Evolutionary conservation across 1,139 yeast genomes (phyloP), one percentile per base, ranked within the genome.

Genomic region (Saccharomyces uvarum): DNA sequence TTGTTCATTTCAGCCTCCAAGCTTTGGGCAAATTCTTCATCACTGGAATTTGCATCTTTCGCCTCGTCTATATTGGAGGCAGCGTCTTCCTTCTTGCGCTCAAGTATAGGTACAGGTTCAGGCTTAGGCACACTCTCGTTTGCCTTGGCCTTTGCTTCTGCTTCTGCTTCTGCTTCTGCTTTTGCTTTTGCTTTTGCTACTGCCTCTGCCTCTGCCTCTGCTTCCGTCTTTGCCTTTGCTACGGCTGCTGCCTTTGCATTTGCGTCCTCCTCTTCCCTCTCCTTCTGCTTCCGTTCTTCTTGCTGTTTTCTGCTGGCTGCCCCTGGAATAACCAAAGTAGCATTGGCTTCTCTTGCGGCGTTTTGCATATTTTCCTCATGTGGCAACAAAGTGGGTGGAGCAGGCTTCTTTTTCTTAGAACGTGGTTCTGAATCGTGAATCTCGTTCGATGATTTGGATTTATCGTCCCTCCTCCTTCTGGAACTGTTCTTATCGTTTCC

Each of bases 1-100:
- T 61, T 63, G 52, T 63, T 61, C 65, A 66, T 65, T 48, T 66
- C 70, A 6, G 68, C 67, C 51, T 67, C 70, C 33, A 67, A 57
- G 48, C 65, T 65, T 52, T 65, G 62, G 13, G 68, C 70, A 50
- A 66, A 66, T 27, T 66, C 70, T 41, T 65, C 70, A 50, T 66
- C 71, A 50, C 69, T 66, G 41, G 68, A 63, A 51, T 63, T 59
- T 21, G 59, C 62, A 42, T 56, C 54, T 9, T 56, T 56, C 14
- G 48, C 56, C 47, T 19, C n/a, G 51, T 31, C 33, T 31, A 31
- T 31, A 31, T 31, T 31, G 33, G 33, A 31, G 33, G 33, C 33
- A 31, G 33, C 33, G 33, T 31, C 33, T 31, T 31, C 33, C 33
- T 31, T 31, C 33, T 31, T 31, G 33, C 1, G 33, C 33, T 31